Evolutionary conservation across 768 basidiomycete species (phyloP).

Genomic region (Lactifluus echinatus): DNA sequence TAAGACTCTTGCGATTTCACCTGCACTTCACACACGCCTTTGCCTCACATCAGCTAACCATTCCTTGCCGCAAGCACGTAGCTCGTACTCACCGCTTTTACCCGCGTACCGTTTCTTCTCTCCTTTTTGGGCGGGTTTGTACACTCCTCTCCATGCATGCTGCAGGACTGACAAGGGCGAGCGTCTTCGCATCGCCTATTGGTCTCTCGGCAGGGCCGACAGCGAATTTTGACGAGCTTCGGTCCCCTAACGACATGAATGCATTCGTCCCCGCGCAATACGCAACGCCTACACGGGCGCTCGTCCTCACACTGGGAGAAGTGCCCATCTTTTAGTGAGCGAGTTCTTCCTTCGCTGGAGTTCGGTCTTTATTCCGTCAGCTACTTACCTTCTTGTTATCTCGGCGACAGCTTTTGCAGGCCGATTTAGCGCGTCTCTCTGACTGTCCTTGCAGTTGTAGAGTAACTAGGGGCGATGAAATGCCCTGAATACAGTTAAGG

Average conservation of each 20-base stretch:
- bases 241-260: constrained; percentile 47
- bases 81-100: constrained; percentile 43
- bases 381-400: constrained; percentile 54
- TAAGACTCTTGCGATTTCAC: constrained; percentile 3
- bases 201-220: constrained; percentile 47
- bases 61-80: neutral
- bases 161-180: constrained; percentile 47
- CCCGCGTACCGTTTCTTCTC: constrained; percentile 50
- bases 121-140: constrained; percentile 40
- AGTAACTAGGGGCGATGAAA: constrained; percentile 7
- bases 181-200: constrained; percentile 53
- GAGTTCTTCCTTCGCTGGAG: neutral
- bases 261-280: constrained; percentile 46
- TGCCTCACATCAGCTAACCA: constrained; percentile 3
- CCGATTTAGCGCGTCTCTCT: constrained; percentile 46
- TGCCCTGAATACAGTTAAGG: constrained; percentile 42
- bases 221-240: constrained; percentile 51
- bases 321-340: neutral
- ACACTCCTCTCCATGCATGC: constrained; percentile 40
- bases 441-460: constrained; percentile 25
- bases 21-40: constrained; percentile 23
- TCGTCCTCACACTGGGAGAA: constrained; percentile 48
- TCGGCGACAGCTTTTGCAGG: constrained; percentile 50
- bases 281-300: constrained; percentile 53
- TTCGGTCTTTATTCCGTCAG: neutral